Base-by-base conservation (phyloP, 495 filamentous ascomycete species). In the Daldinia caldariorum region DNA sequence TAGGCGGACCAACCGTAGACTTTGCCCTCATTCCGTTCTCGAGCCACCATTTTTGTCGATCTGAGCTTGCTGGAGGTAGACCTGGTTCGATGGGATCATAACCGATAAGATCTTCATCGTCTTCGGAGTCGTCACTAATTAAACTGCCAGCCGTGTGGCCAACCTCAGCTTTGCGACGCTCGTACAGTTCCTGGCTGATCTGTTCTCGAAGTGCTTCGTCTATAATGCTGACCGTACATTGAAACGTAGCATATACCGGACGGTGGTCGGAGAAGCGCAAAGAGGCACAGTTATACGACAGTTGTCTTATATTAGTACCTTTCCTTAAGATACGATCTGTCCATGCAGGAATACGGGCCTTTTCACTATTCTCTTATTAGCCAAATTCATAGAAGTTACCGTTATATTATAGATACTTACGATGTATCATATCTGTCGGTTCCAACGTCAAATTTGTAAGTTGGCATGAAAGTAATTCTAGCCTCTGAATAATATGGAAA, bases 301-400 rank as follows among this genome's bases (percentile, higher is more conserved):
- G 84, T 78, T 98, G 96, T 6, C 89, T 89, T 5, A 98, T 83
- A 66, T 90, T 93, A 43, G 84, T 83, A 26, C 96, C 96, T 84
- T 92, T 95, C 62, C 91, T 88, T 12, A 99, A 80, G 13, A 99
- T 87, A 38, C 95, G 91, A 79, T 99, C 95, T 74, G 93, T 97
- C 95, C 95, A 99, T 3, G 95, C 95, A 29, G 95, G 95, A 65
- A 98, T 97, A 32, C 95, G 89, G 32, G 87, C 86, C 81, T 98
- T 99, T 69, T 99, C 95, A 18, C 91, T 94, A 60, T 9, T 32
- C 26, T 6, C 53, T 1, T 13, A n/a, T 76, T 56, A 66, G 75
- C 18, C 31, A 9, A 43, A 37, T 32, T 16, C 49, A 43, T 18
- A 54, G 32, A 16, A 31, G 13, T 26, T n/a, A n/a, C n/a, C n/a